phyloP scores from a whole-genome alignment of 495 filamentous ascomycete species.

The Amphirosellinia nigrospora region DNA sequence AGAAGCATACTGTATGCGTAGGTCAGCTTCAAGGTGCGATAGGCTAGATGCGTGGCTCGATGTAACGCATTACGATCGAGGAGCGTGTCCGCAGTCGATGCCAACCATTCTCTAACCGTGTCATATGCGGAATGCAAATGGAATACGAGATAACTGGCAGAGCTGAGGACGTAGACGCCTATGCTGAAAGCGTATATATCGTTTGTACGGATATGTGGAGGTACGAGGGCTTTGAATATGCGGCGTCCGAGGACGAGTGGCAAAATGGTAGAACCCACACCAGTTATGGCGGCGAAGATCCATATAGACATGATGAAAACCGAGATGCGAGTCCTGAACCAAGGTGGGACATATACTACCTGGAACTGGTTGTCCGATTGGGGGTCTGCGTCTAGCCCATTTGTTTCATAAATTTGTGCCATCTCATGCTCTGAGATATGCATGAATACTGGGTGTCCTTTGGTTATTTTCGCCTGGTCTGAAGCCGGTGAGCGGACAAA shows the following conservation, averaged over 20 bases:
- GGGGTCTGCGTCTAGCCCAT: slow-evolving; percentile 62
- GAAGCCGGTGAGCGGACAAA: slow-evolving; percentile 90
- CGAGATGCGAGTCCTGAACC: slow-evolving; percentile 79
- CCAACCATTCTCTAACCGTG: slow-evolving; percentile 39
- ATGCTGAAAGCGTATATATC: slow-evolving; percentile 96
- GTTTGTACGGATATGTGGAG: slow-evolving; percentile 73
- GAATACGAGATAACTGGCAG: slow-evolving; percentile 62
- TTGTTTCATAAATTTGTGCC: slow-evolving; percentile 61
- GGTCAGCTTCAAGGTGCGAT: slow-evolving; percentile 54
- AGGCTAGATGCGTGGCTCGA: slow-evolving; percentile 32
- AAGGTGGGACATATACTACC: slow-evolving; percentile 87
- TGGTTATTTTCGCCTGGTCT: slow-evolving; percentile 92
- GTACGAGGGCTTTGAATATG: slow-evolving; percentile 72
- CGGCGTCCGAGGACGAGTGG: slow-evolving; percentile 84
- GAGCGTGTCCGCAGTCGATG: slow-evolving; percentile 35
- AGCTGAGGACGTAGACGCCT: slow-evolving; percentile 79
- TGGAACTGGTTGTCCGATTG: slow-evolving; percentile 77
- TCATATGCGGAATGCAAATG: slow-evolving; percentile 56
- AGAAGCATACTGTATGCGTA: slow-evolving; percentile 78
- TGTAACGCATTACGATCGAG: slow-evolving; percentile 45
- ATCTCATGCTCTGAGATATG: slow-evolving; percentile 76
- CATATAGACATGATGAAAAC: slow-evolving; percentile 90
- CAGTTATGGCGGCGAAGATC: slow-evolving; percentile 91
- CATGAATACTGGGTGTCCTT: slow-evolving; percentile 79
- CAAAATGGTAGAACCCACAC: slow-evolving; percentile 82